Percentiles rank a stretch among this genome's conserved stretches.
Evolutionary conservation across 768 basidiomycete genomes (phyloP).

Genomic region (Boletus rubescentipes): DNA sequence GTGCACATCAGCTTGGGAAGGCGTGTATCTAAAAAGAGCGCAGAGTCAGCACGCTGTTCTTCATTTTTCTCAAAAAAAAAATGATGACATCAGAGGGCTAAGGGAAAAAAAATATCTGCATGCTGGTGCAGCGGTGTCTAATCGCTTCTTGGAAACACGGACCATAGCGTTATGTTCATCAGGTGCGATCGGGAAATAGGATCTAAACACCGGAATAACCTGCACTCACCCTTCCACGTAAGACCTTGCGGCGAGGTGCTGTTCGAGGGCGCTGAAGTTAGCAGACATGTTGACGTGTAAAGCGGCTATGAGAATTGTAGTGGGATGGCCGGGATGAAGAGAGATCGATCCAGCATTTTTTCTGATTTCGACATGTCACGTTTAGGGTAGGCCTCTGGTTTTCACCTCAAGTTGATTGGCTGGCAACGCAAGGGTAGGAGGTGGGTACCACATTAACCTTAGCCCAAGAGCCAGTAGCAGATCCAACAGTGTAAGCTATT

Average conservation of each 20-base stretch:
- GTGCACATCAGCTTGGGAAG: constrained; percentile 91
- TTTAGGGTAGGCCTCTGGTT: constrained; percentile 34
- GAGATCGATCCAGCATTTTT: constrained; percentile 24
- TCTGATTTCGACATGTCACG: constrained; percentile 15
- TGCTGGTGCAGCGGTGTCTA: constrained; percentile 82
- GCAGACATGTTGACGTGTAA: constrained; percentile 52
- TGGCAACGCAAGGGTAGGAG: neutral
- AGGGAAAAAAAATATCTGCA: constrained; percentile 70
- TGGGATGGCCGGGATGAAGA: constrained; percentile 31
- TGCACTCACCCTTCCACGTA: constrained; percentile 87
- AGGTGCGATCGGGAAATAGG: constrained; percentile 26
- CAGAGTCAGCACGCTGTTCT: constrained; percentile 5
- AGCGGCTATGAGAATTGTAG: neutral
- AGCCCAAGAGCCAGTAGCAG: neutral
- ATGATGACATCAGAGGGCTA: constrained; percentile 66
- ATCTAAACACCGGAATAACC: constrained; percentile 4
- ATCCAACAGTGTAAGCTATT: neutral
- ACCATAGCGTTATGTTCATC: constrained; percentile 86
- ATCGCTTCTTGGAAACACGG: constrained; percentile 96
- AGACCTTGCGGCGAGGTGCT: constrained; percentile 82
- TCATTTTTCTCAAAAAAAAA: neutral
- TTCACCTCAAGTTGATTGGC: constrained; percentile 16
- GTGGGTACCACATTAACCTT: neutral
- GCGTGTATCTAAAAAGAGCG: constrained; percentile 62
- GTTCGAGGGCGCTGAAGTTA: constrained; percentile 72